A percentile compares a stretch with the other conserved stretches of the same genome.
phyloP scores from a whole-genome alignment of 2,329 filamentous ascomycete species.

The Diaporthe caulivora region DNA sequence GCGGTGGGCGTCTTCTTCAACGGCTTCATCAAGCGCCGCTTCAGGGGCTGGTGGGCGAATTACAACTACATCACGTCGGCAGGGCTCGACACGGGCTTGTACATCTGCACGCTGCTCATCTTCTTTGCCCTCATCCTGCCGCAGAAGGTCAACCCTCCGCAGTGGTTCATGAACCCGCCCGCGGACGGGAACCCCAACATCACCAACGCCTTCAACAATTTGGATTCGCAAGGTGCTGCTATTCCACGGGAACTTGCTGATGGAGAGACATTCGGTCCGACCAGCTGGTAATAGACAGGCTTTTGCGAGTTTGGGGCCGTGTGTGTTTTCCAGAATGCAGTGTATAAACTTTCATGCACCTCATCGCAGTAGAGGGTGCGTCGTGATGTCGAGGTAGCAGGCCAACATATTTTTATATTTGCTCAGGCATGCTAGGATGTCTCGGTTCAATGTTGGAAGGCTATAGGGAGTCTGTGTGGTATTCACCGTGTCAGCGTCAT shows the following conservation, averaged over 20 bases:
- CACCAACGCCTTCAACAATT: conserved; percentile 39
- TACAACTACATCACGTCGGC: conserved; percentile 69
- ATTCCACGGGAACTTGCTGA: conserved; percentile 42
- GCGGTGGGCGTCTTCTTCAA: conserved; percentile 65
- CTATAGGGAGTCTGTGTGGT: background rate
- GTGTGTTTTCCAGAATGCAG: background rate
- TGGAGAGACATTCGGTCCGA: conserved; percentile 58
- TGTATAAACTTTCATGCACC: background rate
- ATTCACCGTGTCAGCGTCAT: background rate
- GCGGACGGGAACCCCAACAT: conserved; percentile 55
- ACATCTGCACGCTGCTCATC: conserved; percentile 64
- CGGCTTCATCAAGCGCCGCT: conserved; percentile 59
- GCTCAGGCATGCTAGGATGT: background rate
- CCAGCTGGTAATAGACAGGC: conserved; percentile 41
- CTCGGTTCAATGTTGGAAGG: background rate
- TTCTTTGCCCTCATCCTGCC: conserved; percentile 46
- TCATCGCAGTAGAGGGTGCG: background rate
- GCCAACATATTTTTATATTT: background rate
- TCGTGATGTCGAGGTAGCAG: background rate
- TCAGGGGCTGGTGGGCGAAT: conserved; percentile 65
- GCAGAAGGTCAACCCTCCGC: conserved; percentile 36
- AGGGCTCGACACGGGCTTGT: conserved; percentile 63
- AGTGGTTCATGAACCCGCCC: conserved; percentile 41
- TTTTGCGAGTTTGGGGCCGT: background rate
- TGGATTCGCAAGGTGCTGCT: conserved; percentile 27